These are phyloP conservation scores for Eucalyptus curtisii DNA, from an alignment of 345 rosid genomes.

Conservation along the genomic window DNA sequence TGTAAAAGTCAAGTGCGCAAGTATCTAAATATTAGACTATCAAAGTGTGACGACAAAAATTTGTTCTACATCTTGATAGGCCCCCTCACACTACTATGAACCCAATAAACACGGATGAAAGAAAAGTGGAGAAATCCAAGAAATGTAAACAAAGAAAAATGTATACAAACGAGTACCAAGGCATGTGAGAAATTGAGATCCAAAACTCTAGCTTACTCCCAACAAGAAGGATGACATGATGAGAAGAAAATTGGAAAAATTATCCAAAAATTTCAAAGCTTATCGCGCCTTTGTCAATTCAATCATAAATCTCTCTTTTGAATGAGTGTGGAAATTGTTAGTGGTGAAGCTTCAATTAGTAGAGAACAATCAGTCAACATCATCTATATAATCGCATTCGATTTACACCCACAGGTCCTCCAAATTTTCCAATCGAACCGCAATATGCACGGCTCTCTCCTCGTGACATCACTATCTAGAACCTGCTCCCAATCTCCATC, in stretches of 20 bases:
- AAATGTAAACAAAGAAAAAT: not conserved
- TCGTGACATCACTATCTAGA: not conserved
- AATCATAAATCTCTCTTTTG: not conserved
- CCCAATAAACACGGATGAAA: not conserved
- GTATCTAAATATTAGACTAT: not conserved
- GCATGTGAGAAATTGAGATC: not conserved
- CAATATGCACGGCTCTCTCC: not conserved
- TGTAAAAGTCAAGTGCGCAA: not conserved
- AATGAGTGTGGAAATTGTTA: not conserved
- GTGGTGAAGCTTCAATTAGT: not conserved
- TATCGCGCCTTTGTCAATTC: accelerated
- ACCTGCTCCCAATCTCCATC: not conserved
- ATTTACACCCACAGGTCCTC: not conserved
- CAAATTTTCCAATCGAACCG: not conserved
- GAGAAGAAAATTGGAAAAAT: not conserved
- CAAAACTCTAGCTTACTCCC: not conserved
- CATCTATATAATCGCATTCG: not conserved
- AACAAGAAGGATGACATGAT: accelerated
- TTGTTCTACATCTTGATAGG: not conserved
- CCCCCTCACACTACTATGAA: not conserved
- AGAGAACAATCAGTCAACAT: accelerated
- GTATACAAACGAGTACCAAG: not conserved
- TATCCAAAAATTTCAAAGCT: too few species aligned
- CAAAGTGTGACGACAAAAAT: not conserved
- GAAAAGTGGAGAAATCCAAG: not conserved